These are phyloP conservation scores for Cicer judaicum DNA, from an alignment of 306 rosid species.

Conservation along the genomic window DNA sequence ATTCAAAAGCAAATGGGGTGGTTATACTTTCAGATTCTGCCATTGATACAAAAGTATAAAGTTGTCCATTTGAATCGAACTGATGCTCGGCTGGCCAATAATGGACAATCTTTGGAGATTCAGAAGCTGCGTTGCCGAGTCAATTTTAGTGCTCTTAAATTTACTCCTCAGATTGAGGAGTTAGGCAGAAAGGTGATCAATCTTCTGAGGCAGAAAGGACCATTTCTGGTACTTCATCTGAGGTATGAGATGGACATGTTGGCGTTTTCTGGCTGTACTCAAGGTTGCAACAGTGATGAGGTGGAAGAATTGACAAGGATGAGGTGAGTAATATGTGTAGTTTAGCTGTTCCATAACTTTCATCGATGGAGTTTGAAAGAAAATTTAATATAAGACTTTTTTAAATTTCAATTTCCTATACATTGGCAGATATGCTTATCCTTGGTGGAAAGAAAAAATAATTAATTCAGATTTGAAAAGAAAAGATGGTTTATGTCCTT, in stretches of 20 bases:
- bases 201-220: conserved; percentile 81
- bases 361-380: conserved; percentile 24
- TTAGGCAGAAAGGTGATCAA: conserved; percentile 81
- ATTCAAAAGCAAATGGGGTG: conserved; percentile 24
- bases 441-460: conserved; percentile 95
- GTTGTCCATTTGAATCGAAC: conserved; percentile 92
- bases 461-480: conserved; percentile 87
- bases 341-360: conserved; percentile 29
- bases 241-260: conserved; percentile 97
- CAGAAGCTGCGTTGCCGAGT: conserved; percentile 93
- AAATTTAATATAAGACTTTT: not conserved
- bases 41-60: conserved; percentile 81
- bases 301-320: conserved; percentile 93
- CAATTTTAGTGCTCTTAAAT: conserved; percentile 81
- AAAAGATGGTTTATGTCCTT: conserved; percentile 90
- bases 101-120: conserved; percentile 85
- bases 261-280: conserved; percentile 93
- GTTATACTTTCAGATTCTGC: conserved; percentile 67
- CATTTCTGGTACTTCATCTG: conserved; percentile 85
- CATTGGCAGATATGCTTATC: conserved; percentile 69
- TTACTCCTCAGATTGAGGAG: conserved; percentile 94
- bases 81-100: conserved; percentile 91
- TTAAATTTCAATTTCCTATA: conserved; percentile 12
- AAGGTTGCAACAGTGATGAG: conserved; percentile 85
- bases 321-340: conserved; percentile 61